Evolutionary conservation across 1,284 basidiomycete species (phyloP).

Genomic region (Sphagnurus paluster): DNA sequence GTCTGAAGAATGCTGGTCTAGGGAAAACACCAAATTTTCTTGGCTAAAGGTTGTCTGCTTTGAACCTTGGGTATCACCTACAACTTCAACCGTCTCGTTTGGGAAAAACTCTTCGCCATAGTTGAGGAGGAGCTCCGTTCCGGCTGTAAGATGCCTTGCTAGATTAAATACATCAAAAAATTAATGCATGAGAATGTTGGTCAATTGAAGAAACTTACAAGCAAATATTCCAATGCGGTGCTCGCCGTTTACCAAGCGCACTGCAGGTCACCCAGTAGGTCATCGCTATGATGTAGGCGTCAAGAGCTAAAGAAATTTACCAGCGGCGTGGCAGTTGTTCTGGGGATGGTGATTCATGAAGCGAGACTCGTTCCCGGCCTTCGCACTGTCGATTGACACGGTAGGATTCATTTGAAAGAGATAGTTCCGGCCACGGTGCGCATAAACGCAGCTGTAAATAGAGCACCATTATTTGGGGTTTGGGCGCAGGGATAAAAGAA

Average conservation of each 20-base stretch:
- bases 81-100: conserved; percentile 1
- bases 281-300: background rate
- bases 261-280: conserved; percentile 31
- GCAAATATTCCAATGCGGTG: conserved; percentile 59
- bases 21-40: conserved; percentile 8
- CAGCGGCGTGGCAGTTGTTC: conserved; percentile 44
- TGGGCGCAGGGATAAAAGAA: too few relatives aligned
- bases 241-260: conserved; percentile 56
- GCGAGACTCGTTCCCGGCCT: conserved; percentile 54
- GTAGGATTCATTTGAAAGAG: conserved; percentile 48
- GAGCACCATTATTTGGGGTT: background rate
- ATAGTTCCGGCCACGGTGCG: conserved; percentile 52
- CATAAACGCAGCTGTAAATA: conserved; percentile 30
- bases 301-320: conserved; percentile 33
- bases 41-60: conserved; percentile 2
- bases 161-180: background rate
- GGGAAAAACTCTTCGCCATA: conserved; percentile 22
- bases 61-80: background rate
- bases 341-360: conserved; percentile 55
- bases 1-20: conserved; percentile 23
- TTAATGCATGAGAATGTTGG: background rate
- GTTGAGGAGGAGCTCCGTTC: conserved; percentile 19
- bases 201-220: conserved; percentile 34
- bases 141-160: conserved; percentile 13
- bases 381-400: conserved; percentile 48